A percentile compares a stretch with the other conserved stretches of the same genome.
These are phyloP conservation scores for Lipomyces kockii DNA, from an alignment of 805 yeast species.

Conservation along the genomic window DNA sequence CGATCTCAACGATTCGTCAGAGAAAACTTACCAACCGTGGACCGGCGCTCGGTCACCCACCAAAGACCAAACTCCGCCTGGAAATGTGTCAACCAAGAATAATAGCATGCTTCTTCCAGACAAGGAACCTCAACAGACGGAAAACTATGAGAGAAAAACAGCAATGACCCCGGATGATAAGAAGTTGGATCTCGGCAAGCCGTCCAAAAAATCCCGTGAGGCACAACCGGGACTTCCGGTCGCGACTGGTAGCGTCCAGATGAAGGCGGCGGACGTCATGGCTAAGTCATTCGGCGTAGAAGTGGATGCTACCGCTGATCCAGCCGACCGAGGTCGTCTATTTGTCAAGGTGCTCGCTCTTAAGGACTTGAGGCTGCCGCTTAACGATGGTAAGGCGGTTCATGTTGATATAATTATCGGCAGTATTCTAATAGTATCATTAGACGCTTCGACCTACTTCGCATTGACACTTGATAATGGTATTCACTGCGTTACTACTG, in stretches of 20 bases:
- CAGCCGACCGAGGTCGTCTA: slow-evolving; percentile 51
- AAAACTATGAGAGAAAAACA: neutral
- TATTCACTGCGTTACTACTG: slow-evolving; percentile 73
- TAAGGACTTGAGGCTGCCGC: slow-evolving; percentile 54
- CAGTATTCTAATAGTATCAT: slow-evolving; percentile 41
- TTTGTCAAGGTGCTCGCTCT: slow-evolving; percentile 56
- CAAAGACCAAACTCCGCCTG: neutral
- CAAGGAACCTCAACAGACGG: neutral
- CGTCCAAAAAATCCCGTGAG: neutral
- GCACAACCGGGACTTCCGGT: neutral
- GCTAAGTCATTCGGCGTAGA: neutral
- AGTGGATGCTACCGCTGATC: slow-evolving; percentile 29
- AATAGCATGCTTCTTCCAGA: neutral
- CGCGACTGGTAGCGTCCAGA: neutral
- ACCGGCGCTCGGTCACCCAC: neutral
- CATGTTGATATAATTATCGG: neutral
- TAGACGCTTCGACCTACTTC: slow-evolving; percentile 51
- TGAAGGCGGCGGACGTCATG: neutral
- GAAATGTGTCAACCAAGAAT: neutral
- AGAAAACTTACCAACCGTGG: slow-evolving; percentile 11
- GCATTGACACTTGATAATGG: slow-evolving; percentile 73
- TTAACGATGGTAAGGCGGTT: slow-evolving; percentile 18
- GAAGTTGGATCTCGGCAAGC: neutral
- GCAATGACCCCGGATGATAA: slow-evolving; percentile 1
- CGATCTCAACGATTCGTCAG: slow-evolving; percentile 14